phyloP scores from a whole-genome alignment of 2,329 filamentous ascomycete genomes.

The Zymoseptoria pseudotritici region DNA sequence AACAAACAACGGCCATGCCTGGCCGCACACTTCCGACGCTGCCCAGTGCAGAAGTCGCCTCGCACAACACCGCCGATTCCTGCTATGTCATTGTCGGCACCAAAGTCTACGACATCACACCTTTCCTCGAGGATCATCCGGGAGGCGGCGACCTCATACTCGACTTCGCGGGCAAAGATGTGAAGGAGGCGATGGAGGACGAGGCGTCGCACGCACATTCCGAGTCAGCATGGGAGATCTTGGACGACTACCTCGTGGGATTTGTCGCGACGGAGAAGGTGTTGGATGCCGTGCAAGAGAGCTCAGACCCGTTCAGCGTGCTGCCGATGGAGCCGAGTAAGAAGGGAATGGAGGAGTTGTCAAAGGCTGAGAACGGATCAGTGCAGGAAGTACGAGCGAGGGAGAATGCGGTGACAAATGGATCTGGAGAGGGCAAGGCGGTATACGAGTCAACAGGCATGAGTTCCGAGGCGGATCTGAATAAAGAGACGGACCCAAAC shows the following conservation, averaged over 20 bases:
- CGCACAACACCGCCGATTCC: slow-evolving; percentile 70
- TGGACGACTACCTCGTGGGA: slow-evolving; percentile 79
- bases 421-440: slow-evolving; percentile 26
- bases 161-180: slow-evolving; percentile 83
- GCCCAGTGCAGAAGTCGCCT: slow-evolving; percentile 68
- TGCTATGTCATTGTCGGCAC: slow-evolving; percentile 88
- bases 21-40: slow-evolving; percentile 76
- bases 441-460: slow-evolving; percentile 67
- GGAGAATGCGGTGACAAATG: slow-evolving; percentile 29
- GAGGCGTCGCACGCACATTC: slow-evolving; percentile 75
- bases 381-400: slow-evolving; percentile 29
- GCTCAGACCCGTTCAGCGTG: slow-evolving; percentile 42
- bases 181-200: slow-evolving; percentile 75
- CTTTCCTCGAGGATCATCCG: slow-evolving; percentile 83
- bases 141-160: slow-evolving; percentile 83
- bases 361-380: slow-evolving; percentile 43
- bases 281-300: slow-evolving; percentile 43
- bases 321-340: slow-evolving; percentile 46
- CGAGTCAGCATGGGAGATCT: slow-evolving; percentile 89
- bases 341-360: slow-evolving; percentile 43
- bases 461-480: slow-evolving; percentile 80
- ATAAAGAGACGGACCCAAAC: slow-evolving; percentile 68
- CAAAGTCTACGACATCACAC: slow-evolving; percentile 91
- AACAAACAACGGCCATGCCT: slow-evolving; percentile 54
- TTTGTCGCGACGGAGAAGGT: slow-evolving; percentile 61